Evolutionary conservation across 208 protist genomes (phyloP), one percentile per base, ranked within the genome.

Genomic region (Acanthamoeba sp.): DNA sequence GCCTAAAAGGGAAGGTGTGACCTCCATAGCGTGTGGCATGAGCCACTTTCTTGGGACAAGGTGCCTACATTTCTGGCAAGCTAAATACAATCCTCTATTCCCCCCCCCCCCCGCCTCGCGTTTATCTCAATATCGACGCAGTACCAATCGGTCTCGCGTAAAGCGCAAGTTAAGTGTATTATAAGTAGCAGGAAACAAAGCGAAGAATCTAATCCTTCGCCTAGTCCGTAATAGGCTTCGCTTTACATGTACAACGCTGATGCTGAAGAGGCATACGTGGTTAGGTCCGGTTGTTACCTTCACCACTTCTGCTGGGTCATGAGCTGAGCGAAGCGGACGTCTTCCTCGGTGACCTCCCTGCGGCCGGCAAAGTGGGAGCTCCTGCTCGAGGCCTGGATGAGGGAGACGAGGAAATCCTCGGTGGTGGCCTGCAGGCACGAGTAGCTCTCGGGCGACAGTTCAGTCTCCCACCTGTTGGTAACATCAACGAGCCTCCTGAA

Each of bases 261-360:
- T n/a, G 55, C 20, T 5, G 55, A 24, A 24, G 12, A 50, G 45
- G 12, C 9, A 45, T 40, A 22, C 7, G 12, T 22, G 4, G 34
- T 4, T 10, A 45, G 69, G 12, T 12, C 29, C 69, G 59, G 4
- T 66, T 18, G 24, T 9, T 24, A 50, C 4, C 4, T n/a, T 76
- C 57, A 85, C 76, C 76, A 85, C 76, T 85, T 91, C 84, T 91
- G 48, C 84, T 73, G 55, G 10, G 84, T 71, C 84, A 91, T 91
- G 34, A 71, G 57, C 84, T 91, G 84, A 29, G 84, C 84, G 36
- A 91, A 91, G 36, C 57, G 48, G 29, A 91, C 57, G 32, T 91
- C 84, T 7, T 91, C 55, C 36, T 91, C 55, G 40, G 84, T 73
- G 32, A 91, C 36, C 84, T 91, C 34, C 9, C 6, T n/a, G 57